Conservation (phyloP, 108 stramenopile genomes). For the Cyclotella baltica region DNA sequence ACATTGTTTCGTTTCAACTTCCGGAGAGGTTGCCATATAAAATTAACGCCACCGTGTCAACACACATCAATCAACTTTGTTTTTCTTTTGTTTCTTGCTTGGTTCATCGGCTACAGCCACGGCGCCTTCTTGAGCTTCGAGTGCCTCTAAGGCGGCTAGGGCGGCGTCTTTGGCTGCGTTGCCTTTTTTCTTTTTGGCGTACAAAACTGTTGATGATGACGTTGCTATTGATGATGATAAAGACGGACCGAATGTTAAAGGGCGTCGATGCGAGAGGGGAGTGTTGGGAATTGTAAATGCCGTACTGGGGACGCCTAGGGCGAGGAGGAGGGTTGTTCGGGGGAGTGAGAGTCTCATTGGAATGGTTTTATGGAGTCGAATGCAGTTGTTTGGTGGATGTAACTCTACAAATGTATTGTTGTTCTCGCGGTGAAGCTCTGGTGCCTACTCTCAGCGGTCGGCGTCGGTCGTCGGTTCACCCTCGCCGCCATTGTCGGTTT, state of each 20-base stretch:
- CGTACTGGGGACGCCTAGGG: slow-evolving; percentile 17
- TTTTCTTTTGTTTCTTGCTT: background rate
- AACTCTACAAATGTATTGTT: background rate
- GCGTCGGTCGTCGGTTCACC: too few species aligned
- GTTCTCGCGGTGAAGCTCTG: too few species aligned
- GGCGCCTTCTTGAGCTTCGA: slow-evolving; percentile 37
- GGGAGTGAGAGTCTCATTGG: slow-evolving; percentile 38
- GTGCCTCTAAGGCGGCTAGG: slow-evolving; percentile 67
- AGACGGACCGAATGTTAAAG: background rate
- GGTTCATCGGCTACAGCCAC: slow-evolving; percentile 16
- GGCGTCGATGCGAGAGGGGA: background rate
- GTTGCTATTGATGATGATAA: background rate
- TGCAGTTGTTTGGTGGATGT: background rate
- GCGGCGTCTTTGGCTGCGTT: slow-evolving; percentile 64
- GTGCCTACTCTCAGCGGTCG: too few species aligned
- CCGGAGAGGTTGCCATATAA: too few species aligned
- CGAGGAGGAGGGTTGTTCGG: slow-evolving; percentile 21
- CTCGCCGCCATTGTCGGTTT: too few species aligned
- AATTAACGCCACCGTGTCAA: too few species aligned
- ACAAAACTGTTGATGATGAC: slow-evolving; percentile 36
- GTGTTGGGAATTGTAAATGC: slow-evolving; percentile 2
- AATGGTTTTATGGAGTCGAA: too few species aligned
- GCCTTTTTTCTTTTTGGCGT: slow-evolving; percentile 74
- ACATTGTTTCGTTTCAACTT: too few species aligned
- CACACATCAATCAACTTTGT: background rate